Conservation (phyloP, 331 rosid species). For the Malus hybrid region DNA sequence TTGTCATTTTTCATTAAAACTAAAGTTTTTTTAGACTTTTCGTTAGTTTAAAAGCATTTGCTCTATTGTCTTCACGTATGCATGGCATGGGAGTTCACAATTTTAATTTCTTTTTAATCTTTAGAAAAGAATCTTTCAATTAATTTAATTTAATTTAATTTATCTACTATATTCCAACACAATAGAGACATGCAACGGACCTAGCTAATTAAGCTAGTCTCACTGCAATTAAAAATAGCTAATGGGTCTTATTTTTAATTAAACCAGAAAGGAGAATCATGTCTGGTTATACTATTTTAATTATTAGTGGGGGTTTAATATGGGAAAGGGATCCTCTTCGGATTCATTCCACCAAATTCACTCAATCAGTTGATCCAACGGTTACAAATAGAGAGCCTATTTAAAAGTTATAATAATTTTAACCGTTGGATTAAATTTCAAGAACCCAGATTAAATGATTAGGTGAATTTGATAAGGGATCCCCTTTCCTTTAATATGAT, state of each 20-base stretch:
- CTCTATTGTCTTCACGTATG: background rate
- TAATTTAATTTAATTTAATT: background rate
- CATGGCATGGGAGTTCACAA: conserved; percentile 1
- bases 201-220: background rate
- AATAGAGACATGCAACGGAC: background rate
- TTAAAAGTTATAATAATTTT: too few relatives aligned
- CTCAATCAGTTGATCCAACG: too few relatives aligned
- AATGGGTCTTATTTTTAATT: background rate
- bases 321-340: background rate
- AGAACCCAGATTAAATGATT: too few relatives aligned
- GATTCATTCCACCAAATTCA: too few relatives aligned
- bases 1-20: too few relatives aligned
- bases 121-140: background rate
- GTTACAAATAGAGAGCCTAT: too few relatives aligned
- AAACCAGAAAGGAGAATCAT: background rate
- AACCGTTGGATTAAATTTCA: too few relatives aligned
- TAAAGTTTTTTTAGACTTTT: too few relatives aligned
- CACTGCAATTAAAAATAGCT: background rate
- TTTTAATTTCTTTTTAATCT: background rate
- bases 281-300: background rate
- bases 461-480: too few relatives aligned
- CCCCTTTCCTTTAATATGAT: too few relatives aligned
- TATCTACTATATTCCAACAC: background rate
- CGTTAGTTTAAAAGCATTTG: background rate
- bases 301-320: background rate